phyloP scores from a whole-genome alignment of 768 basidiomycete species.

The Collybia mongolica region DNA sequence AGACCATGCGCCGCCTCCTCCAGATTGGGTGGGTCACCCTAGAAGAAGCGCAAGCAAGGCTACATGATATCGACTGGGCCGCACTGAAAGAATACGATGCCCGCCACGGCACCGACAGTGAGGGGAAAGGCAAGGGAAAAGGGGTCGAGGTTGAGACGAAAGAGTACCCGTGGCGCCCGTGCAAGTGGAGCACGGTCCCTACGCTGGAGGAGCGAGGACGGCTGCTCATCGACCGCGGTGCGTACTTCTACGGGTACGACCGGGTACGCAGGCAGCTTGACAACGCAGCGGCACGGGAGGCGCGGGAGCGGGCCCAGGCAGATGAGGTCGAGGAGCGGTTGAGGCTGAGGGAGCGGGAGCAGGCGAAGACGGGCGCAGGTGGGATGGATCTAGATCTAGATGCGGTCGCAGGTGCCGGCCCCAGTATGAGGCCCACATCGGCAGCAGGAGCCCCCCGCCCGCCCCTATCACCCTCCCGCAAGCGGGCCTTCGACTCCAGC shows the following conservation, averaged over 20 bases:
- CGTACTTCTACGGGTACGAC: slow-evolving; percentile 8
- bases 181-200: slow-evolving; percentile 11
- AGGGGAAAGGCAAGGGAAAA: not conserved
- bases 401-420: not conserved
- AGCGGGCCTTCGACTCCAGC: slow-evolving; percentile 13
- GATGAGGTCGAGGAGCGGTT: slow-evolving; percentile 11
- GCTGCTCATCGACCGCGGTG: slow-evolving; percentile 1
- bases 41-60: slow-evolving; percentile 29
- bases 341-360: slow-evolving; percentile 12
- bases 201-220: slow-evolving; percentile 9
- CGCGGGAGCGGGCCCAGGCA: slow-evolving; percentile 7
- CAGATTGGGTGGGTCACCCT: slow-evolving; percentile 36
- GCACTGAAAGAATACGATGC: slow-evolving; percentile 27
- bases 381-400: slow-evolving; percentile 1
- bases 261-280: slow-evolving; percentile 12
- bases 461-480: slow-evolving; percentile 1
- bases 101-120: not conserved
- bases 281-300: slow-evolving; percentile 5
- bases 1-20: slow-evolving; percentile 34
- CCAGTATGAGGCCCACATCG: not conserved
- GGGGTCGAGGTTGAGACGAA: slow-evolving; percentile 5
- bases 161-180: slow-evolving; percentile 15
- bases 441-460: no score
- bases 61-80: slow-evolving; percentile 31
- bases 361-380: slow-evolving; percentile 11